Evolutionary conservation across 2,329 filamentous ascomycete species (phyloP).

Genomic region (Tolypocladium ovalisporum): DNA sequence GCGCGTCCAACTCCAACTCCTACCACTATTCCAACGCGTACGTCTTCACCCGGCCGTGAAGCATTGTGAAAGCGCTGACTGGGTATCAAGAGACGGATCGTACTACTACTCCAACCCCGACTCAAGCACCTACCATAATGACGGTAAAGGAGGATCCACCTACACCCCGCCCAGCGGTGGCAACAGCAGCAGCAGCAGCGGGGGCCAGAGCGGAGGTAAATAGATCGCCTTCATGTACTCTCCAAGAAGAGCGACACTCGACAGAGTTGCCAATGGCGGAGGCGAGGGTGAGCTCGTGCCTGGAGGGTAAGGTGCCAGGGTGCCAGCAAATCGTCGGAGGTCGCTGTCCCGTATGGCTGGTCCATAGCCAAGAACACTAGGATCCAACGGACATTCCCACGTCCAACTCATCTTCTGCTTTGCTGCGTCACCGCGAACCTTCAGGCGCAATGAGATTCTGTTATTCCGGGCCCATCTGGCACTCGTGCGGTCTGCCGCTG

Average conservation of each 20-base stretch:
- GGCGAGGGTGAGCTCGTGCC: too few relatives aligned
- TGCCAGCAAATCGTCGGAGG: too few relatives aligned
- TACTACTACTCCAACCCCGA: conserved; percentile 66
- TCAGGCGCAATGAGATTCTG: not conserved
- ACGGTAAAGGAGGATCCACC: conserved; percentile 42
- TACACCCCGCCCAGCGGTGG: conserved; percentile 47
- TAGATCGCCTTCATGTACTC: not conserved
- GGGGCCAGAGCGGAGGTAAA: conserved; percentile 1
- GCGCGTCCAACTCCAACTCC: conserved; percentile 43
- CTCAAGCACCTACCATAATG: conserved; percentile 58
- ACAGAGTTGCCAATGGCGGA: not conserved
- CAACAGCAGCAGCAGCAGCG: conserved; percentile 3
- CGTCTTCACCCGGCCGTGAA: conserved; percentile 9
- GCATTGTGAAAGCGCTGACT: not conserved
- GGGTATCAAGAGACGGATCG: conserved; percentile 40
- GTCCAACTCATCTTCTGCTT: not conserved
- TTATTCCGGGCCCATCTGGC: too few relatives aligned
- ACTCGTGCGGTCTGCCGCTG: not conserved
- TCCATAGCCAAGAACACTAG: not conserved
- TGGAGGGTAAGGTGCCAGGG: too few relatives aligned
- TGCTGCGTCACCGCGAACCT: not conserved
- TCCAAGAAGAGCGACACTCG: too few relatives aligned
- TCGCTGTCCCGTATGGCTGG: too few relatives aligned
- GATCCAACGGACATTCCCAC: not conserved
- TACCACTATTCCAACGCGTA: conserved; percentile 60